Base-by-base conservation (phyloP, 1,284 basidiomycete genomes). In the Trichosporon sp. region DNA sequence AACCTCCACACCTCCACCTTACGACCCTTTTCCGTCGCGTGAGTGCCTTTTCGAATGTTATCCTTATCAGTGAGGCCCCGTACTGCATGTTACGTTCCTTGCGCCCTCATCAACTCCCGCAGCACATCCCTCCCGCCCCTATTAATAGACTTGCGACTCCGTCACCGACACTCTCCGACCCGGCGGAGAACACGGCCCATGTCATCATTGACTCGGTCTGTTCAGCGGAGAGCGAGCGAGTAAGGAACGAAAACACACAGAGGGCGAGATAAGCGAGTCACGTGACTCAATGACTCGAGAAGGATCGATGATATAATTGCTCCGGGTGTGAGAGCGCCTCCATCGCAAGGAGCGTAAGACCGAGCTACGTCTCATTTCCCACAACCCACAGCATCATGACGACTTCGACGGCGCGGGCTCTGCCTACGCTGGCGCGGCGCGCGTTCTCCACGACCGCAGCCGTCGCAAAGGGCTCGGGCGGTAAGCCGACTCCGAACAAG, bases 401-500 rank as follows among this genome's bases (percentile, higher is more conserved):
- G 19, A 51, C 69, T 21, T 46, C 65, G 16, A 31, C 66, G 12
- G 56, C 68, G 32, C 70, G 72, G 12, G 70, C 37, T 19, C 67
- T 73, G 12, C 70, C 72, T 6, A 38, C 61, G 32, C 68, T 69
- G 19, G 71, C 68, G 37, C 74, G 74, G 59, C 71, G 71, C 19
- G 74, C 76, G 2, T 74, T 74, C 21, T 72, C 77, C 12, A 72
- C 74, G 10, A 72, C 72, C n/a, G 68, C 75, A 8, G 16, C 31
- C 32, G 68, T 68, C 11, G 67, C 72, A n/a, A 61, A 72, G 12
- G 43, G 72, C 43, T 56, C 74, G 67, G 48, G 75, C 67, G 32
- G 70, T 70, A 77, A 78, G 71, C 71, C 77, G 19, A 59, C 77
- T 8, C 77, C 79, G 8, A 77, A 76, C 70, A 85, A 85, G 75